Percentiles rank a stretch among this genome's conserved stretches.
These are phyloP conservation scores for Jamesozyma jinghongensis DNA, from an alignment of 805 yeast species.

Conservation along the genomic window DNA sequence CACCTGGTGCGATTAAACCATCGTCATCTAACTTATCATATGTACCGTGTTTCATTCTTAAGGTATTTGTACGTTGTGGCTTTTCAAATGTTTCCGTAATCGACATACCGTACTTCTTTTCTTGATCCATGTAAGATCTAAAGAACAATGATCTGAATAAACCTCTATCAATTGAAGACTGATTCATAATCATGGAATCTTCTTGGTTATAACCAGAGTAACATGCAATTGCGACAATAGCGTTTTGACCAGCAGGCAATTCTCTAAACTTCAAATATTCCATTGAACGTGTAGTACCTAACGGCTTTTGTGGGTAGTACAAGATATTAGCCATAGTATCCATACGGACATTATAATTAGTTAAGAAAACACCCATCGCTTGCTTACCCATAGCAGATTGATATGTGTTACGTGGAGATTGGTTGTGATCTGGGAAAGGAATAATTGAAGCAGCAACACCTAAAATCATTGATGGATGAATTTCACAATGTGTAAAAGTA, in stretches of 20 bases:
- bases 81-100: constrained; percentile 96
- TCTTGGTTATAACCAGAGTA: constrained; percentile 98
- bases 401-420: constrained; percentile 97
- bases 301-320: constrained; percentile 95
- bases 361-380: constrained; percentile 98
- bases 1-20: constrained; percentile 97
- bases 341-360: constrained; percentile 95
- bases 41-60: constrained; percentile 94
- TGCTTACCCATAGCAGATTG: constrained; percentile 99
- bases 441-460: constrained; percentile 98
- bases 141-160: constrained; percentile 91
- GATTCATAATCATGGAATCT: constrained; percentile 99
- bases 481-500: constrained; percentile 97
- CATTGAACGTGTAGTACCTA: constrained; percentile 97
- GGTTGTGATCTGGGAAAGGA: constrained; percentile 99
- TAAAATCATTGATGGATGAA: constrained; percentile 96
- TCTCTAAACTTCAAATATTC: constrained; percentile 95
- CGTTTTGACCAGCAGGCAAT: constrained; percentile 98
- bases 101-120: constrained; percentile 96
- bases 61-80: constrained; percentile 89
- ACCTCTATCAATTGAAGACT: constrained; percentile 94
- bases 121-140: constrained; percentile 98
- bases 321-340: constrained; percentile 98
- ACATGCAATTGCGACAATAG: constrained; percentile 96
- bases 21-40: constrained; percentile 97